These are phyloP conservation scores for Oidium heveae DNA, from an alignment of 2,329 filamentous ascomycete genomes.

Conservation along the genomic window DNA sequence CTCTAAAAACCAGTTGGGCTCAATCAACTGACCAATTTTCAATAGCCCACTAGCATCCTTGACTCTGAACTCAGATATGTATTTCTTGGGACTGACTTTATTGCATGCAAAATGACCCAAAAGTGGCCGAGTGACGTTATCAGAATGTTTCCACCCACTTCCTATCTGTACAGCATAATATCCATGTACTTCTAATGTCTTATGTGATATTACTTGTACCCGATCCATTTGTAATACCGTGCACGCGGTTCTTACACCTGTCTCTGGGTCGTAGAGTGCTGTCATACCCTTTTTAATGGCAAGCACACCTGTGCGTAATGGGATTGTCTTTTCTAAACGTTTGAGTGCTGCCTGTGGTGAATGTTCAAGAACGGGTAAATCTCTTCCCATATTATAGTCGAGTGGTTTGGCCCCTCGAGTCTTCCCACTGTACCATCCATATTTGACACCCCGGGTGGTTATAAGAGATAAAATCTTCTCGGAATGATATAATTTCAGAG, in stretches of 20 bases:
- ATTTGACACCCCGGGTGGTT: constrained; percentile 14
- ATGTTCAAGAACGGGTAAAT: constrained; percentile 28
- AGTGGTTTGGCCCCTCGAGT: constrained; percentile 21
- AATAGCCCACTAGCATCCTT: constrained; percentile 46
- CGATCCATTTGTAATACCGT: constrained; percentile 86
- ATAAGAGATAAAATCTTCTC: constrained; percentile 5
- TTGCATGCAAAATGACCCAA: constrained; percentile 72
- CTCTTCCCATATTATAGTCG: constrained; percentile 31
- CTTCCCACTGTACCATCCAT: constrained; percentile 33
- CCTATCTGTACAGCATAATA: constrained; percentile 92
- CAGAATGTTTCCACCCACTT: constrained; percentile 43
- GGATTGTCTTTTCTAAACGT: constrained; percentile 31
- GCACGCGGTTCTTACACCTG: constrained; percentile 55
- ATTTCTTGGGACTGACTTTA: constrained; percentile 59
- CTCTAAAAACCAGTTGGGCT: constrained; percentile 72
- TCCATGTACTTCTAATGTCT: constrained; percentile 56
- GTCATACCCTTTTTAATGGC: constrained; percentile 93
- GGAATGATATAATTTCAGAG: constrained; percentile 12
- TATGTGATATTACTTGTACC: constrained; percentile 70
- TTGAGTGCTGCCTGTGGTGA: constrained; percentile 34
- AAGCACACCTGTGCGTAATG: constrained; percentile 53
- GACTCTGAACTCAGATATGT: constrained; percentile 73
- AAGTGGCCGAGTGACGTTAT: constrained; percentile 58
- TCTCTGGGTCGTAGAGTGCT: constrained; percentile 53
- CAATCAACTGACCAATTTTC: constrained; percentile 47